These are phyloP conservation scores for Prunus fruticosa DNA, from an alignment of 306 rosid species.

Conservation along the genomic window DNA sequence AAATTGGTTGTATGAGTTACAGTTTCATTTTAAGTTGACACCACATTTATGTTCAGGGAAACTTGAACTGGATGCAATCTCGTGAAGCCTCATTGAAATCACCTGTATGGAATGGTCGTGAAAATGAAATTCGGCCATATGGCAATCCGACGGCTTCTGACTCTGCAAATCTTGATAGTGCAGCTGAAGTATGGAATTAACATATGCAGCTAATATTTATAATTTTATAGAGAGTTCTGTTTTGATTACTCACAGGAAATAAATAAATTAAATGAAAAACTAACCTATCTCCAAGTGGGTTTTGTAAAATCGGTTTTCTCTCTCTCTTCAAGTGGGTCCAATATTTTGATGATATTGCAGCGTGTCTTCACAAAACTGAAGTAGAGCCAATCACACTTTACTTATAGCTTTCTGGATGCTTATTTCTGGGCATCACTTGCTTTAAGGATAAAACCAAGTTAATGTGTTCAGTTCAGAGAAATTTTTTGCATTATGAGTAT, in stretches of 20 bases:
- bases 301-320: not conserved
- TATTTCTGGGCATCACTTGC: not conserved
- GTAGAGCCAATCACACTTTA: not conserved
- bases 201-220: slow-evolving; percentile 5
- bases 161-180: slow-evolving; percentile 97
- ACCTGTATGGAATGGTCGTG: slow-evolving; percentile 94
- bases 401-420: not conserved
- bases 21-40: slow-evolving; percentile 21
- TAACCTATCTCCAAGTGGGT: not conserved
- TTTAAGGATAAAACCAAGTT: not conserved
- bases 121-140: slow-evolving; percentile 89
- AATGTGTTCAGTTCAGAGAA: not conserved
- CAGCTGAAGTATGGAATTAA: slow-evolving; percentile 78
- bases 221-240: slow-evolving; percentile 8
- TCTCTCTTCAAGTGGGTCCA: not conserved
- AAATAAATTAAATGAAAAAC: not conserved
- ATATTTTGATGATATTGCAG: not conserved
- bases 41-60: slow-evolving; percentile 62
- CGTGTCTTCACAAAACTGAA: not conserved
- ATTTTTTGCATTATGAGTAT: not conserved
- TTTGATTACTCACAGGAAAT: slow-evolving; percentile 11
- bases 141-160: slow-evolving; percentile 95
- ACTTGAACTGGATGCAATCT: slow-evolving; percentile 99
- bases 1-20: slow-evolving; percentile 6
- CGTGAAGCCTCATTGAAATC: slow-evolving; percentile 88